Evolutionary conservation across 2,329 filamentous ascomycete genomes (phyloP), one percentile per base, ranked within the genome.

Genomic region (Rutstroemia sydowiana): DNA sequence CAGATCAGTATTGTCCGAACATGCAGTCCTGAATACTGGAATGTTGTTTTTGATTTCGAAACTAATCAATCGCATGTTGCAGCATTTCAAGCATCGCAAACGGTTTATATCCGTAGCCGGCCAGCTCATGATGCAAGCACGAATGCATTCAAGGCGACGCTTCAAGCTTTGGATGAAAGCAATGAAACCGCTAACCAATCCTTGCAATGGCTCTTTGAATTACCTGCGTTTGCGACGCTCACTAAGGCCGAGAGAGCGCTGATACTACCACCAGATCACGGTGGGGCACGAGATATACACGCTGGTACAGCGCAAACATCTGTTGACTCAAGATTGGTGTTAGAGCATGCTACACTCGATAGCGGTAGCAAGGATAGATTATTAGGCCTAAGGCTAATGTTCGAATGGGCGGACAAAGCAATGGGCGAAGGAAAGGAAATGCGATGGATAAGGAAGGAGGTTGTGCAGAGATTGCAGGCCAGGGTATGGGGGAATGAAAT

Each of bases 151-250:
- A 75, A 75, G 49, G 75, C 80, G 1, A 82, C 82, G 0, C 69
- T 87, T 18, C 74, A 79, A 20, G 81, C 82, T 3, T 71, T 87
- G 41, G 83, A 82, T 61, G 79, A 84, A 56, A 71, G 72, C 0
- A 74, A 79, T 54, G 70, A 71, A 30, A 65, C 73, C 4, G 65
- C 72, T 2, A 67, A 68, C 20, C 64, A 68, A 32, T 52, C 81
- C n/a, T 81, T 84, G 68, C 77, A 82, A 55, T 84, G 81, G 77
- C 65, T 88, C 23, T 81, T 87, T 60, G 69, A 74, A 5, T 73
- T 86, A 0, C 70, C 72, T 0, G 72, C 77, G 0, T 74, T 88
- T 16, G 67, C 63, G 45, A 71, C 64, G 2, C 69, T 83, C 23
- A 77, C 81, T 56, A 74, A 79, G 49, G 75, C 77, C 7, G 84